These are phyloP conservation scores for Pittosporum tobira DNA, from an alignment of 129 eudicot species.

Conservation along the genomic window DNA sequence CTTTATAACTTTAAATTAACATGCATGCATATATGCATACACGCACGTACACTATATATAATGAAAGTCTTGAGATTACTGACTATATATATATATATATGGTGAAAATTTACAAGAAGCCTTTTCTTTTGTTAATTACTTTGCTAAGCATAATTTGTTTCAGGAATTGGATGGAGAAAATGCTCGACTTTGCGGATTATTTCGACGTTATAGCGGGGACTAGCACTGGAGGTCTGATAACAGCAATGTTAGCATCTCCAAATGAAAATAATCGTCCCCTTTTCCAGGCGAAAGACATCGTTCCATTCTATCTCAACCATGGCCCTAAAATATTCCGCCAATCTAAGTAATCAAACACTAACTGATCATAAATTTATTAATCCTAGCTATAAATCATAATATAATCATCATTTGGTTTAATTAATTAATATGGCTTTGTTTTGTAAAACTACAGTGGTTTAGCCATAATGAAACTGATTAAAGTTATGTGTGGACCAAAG, in stretches of 20 bases:
- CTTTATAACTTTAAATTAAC: no score
- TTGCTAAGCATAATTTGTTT: neutral
- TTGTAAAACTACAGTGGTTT: neutral
- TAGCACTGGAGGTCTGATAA: conserved; percentile 30
- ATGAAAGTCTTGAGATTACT: no score
- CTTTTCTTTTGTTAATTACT: neutral
- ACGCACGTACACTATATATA: no score
- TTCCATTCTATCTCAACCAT: conserved; percentile 22
- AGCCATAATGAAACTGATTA: neutral
- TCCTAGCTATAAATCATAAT: neutral
- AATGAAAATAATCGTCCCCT: conserved; percentile 19
- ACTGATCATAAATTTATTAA: neutral
- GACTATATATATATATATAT: no score
- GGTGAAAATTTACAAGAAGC: no score
- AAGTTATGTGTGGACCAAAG: conserved; percentile 30
- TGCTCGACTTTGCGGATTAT: conserved; percentile 31
- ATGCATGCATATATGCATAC: no score
- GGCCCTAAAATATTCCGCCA: conserved; percentile 28
- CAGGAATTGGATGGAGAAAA: conserved; percentile 35
- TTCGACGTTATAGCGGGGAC: conserved; percentile 40
- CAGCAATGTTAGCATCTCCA: conserved; percentile 34
- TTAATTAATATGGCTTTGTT: neutral
- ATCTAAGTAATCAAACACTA: neutral
- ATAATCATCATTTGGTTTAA: neutral
- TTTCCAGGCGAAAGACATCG: conserved; percentile 26